Percentiles rank a stretch among this genome's conserved stretches.
phyloP scores from a whole-genome alignment of 2,329 filamentous ascomycete genomes.

The Hymenoscyphus fraxineus region DNA sequence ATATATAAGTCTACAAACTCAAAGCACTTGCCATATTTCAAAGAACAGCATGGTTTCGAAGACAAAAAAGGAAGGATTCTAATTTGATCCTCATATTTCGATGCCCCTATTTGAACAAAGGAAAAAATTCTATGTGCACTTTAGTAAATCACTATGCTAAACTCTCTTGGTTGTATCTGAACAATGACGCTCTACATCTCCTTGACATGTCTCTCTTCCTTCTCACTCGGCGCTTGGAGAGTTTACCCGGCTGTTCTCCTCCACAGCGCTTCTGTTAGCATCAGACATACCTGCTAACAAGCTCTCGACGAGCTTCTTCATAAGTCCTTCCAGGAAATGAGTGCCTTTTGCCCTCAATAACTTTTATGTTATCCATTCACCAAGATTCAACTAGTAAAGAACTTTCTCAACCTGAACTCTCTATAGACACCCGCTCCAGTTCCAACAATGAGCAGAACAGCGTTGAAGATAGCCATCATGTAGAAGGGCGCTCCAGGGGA shows the following conservation, averaged over 20 bases:
- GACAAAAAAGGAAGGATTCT: not conserved
- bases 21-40: not conserved
- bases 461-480: slow-evolving; percentile 90
- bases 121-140: not conserved
- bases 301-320: not conserved
- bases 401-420: slow-evolving; percentile 22
- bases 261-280: too few species aligned
- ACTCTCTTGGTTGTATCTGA: too few species aligned
- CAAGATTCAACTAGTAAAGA: slow-evolving; percentile 4
- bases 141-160: not conserved
- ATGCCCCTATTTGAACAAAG: not conserved
- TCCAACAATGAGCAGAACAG: slow-evolving; percentile 55
- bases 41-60: not conserved
- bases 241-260: too few species aligned
- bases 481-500: slow-evolving; percentile 82
- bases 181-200: not conserved
- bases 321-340: not conserved
- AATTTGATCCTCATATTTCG: not conserved
- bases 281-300: too few species aligned
- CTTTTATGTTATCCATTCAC: not conserved
- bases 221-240: not conserved
- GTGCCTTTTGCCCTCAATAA: not conserved
- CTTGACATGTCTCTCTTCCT: not conserved
- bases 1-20: too few species aligned
- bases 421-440: slow-evolving; percentile 30